Evolutionary conservation across 2,329 filamentous ascomycete genomes (phyloP).

Genomic region (Xenoacremonium recifei): DNA sequence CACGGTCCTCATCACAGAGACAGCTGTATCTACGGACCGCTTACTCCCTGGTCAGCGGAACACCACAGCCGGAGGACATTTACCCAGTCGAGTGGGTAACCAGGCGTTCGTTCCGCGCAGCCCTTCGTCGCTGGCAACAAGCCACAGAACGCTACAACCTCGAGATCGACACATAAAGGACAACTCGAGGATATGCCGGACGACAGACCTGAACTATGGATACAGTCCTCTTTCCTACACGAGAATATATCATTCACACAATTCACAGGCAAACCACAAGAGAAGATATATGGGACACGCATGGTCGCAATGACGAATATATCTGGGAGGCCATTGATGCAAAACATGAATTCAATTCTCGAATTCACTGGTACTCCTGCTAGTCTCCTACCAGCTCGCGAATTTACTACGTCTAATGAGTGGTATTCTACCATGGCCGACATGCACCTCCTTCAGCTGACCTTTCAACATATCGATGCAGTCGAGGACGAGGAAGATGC

Average conservation of each 20-base stretch:
- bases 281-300: too few relatives aligned
- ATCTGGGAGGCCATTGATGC: constrained; percentile 32
- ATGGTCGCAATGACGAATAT: constrained; percentile 24
- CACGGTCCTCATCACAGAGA: too few relatives aligned
- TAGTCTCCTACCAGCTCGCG: constrained; percentile 18
- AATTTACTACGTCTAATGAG: constrained; percentile 28
- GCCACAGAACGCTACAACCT: constrained; percentile 30
- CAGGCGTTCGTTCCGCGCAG: too few relatives aligned
- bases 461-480: constrained; percentile 37
- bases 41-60: too few relatives aligned
- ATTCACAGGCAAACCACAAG: too few relatives aligned
- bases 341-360: constrained; percentile 39
- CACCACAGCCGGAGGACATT: too few relatives aligned
- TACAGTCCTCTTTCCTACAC: constrained; percentile 31
- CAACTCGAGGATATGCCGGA: constrained; percentile 41
- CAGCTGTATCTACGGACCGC: too few relatives aligned
- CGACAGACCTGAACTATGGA: constrained; percentile 39
- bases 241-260: constrained; percentile 33
- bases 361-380: constrained; percentile 19
- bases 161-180: constrained; percentile 28
- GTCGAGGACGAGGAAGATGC: constrained; percentile 29
- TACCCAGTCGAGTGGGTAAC: too few relatives aligned
- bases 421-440: constrained; percentile 35
- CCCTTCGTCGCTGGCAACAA: constrained; percentile 19
- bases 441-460: constrained; percentile 35